These are phyloP conservation scores for Solanum ossicruentum DNA, from an alignment of 257 asterid genomes.

Conservation along the genomic window DNA sequence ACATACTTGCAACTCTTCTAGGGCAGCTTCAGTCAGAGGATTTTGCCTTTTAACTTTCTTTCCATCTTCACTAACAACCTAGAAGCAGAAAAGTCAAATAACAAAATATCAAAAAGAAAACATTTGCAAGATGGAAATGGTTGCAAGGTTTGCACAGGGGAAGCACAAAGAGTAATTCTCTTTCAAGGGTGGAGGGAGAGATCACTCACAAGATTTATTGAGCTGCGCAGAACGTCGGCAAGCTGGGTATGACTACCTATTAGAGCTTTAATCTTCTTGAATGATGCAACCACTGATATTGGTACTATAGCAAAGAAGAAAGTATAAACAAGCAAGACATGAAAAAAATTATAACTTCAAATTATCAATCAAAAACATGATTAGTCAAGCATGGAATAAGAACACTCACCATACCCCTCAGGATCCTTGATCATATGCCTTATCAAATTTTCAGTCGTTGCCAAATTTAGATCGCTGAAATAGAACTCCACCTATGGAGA, in stretches of 20 bases:
- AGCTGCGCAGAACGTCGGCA: conserved; percentile 48
- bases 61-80: conserved; percentile 88
- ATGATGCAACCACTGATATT: conserved; percentile 67
- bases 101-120: not conserved
- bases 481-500: conserved; percentile 71
- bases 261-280: conserved; percentile 66
- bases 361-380: not conserved
- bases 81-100: conserved; percentile 6
- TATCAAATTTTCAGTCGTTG: conserved; percentile 78
- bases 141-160: not conserved
- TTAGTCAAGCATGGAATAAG: not conserved
- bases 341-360: not conserved
- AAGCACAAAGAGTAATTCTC: not conserved
- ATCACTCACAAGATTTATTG: conserved; percentile 53
- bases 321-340: not conserved
- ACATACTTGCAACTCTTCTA: conserved; percentile 86
- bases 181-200: not conserved
- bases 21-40: conserved; percentile 54
- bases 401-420: conserved; percentile 66
- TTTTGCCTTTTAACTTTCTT: conserved; percentile 58
- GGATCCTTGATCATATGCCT: conserved; percentile 69
- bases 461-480: conserved; percentile 86
- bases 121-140: not conserved
- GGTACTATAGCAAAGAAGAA: conserved; percentile 39
- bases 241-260: conserved; percentile 46